Percentiles rank a stretch among this genome's conserved stretches.
These are phyloP conservation scores for Wickerhamiella alocasiicola DNA, from an alignment of 805 yeast species.

Conservation along the genomic window DNA sequence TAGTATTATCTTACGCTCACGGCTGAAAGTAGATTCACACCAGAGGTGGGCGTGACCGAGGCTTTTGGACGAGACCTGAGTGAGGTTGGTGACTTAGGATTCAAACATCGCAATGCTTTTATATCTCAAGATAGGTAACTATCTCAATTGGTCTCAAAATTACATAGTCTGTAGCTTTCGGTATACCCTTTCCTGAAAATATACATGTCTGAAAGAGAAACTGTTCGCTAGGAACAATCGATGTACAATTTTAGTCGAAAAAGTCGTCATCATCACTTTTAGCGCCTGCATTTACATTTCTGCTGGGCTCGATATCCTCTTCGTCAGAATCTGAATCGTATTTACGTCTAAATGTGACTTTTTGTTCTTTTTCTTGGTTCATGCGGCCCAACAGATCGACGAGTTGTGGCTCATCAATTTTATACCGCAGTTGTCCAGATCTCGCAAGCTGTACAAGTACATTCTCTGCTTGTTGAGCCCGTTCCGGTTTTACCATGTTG, in stretches of 20 bases:
- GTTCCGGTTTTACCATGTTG: slow-evolving; percentile 76
- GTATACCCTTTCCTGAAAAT: no score
- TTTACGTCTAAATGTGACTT: slow-evolving; percentile 13
- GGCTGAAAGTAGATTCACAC: no score
- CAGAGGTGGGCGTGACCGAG: no score
- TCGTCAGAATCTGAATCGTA: slow-evolving; percentile 44
- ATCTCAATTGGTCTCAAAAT: no score
- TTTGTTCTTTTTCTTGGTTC: slow-evolving; percentile 38
- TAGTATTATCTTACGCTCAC: background rate
- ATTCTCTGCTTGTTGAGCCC: slow-evolving; percentile 80
- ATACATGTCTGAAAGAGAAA: no score
- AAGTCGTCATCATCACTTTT: slow-evolving; percentile 30
- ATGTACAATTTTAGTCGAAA: slow-evolving; percentile 30
- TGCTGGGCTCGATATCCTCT: background rate
- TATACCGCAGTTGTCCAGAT: slow-evolving; percentile 62
- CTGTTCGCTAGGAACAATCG: no score
- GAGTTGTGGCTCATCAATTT: slow-evolving; percentile 69
- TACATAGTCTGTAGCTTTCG: no score
- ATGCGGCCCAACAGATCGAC: slow-evolving; percentile 75
- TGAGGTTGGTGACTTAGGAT: no score
- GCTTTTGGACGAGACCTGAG: no score
- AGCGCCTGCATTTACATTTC: background rate
- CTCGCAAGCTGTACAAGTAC: slow-evolving; percentile 59
- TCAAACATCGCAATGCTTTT: no score
- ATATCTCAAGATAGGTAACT: no score